phyloP scores from a whole-genome alignment of 352 stramenopile genomes.

The Globisporangium iwayamae region DNA sequence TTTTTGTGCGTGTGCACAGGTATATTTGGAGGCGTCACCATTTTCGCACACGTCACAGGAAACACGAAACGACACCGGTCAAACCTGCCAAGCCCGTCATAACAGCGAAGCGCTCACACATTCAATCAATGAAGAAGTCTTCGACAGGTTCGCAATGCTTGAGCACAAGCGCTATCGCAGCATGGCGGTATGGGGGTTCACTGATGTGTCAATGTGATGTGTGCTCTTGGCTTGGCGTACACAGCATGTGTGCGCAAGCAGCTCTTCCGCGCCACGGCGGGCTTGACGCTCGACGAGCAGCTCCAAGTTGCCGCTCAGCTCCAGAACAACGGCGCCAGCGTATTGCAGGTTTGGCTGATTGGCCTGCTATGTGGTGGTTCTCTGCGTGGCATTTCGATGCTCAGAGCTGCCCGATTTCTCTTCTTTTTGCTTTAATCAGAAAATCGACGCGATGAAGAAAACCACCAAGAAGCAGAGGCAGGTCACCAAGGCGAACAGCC shows the following conservation, averaged over 20 bases:
- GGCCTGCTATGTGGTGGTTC: neutral
- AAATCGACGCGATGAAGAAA: slow-evolving; percentile 65
- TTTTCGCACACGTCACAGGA: neutral
- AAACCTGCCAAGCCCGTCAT: neutral
- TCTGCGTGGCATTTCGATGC: no score
- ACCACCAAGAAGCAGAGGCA: slow-evolving; percentile 57
- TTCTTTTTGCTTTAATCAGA: slow-evolving; percentile 3
- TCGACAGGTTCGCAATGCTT: neutral
- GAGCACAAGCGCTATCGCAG: neutral
- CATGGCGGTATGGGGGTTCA: neutral
- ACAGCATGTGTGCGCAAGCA: slow-evolving; percentile 34
- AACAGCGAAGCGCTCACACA: neutral
- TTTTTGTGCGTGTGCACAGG: neutral
- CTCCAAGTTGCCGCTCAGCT: slow-evolving; percentile 49
- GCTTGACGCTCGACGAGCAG: slow-evolving; percentile 62
- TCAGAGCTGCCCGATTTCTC: no score
- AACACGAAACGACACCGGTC: slow-evolving; percentile 8
- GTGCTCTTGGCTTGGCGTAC: neutral
- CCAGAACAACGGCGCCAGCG: slow-evolving; percentile 40
- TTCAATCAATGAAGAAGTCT: slow-evolving; percentile 6
- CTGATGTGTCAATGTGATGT: neutral
- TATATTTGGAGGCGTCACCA: neutral
- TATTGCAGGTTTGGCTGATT: slow-evolving; percentile 40
- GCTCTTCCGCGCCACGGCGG: slow-evolving; percentile 62
- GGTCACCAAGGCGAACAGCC: slow-evolving; percentile 43